Base-by-base conservation (phyloP, 2,329 filamentous ascomycete genomes). In the Ophiostoma himal-ulmi region DNA sequence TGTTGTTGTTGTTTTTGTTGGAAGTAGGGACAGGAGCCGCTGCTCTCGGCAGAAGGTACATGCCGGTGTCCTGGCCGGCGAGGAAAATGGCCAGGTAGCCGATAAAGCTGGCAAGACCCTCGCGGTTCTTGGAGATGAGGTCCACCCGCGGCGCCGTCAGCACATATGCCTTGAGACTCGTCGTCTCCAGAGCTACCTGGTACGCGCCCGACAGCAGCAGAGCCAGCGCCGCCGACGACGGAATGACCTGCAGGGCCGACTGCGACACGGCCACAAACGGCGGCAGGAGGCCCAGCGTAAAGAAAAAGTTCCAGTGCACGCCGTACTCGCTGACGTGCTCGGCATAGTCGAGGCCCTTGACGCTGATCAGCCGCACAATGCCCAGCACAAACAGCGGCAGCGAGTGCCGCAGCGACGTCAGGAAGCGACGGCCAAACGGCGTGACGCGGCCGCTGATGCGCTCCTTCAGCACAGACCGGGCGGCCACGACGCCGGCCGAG, bases 271-370 rank as follows among this genome's bases (percentile, higher is more conserved):
- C 93, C 69, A 96, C 89, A 76, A 96, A 96, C 0, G 94, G 94
- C 0, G 94, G 93, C 34, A 99, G 82, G 67, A 97, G 86, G 6
- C 89, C 94, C 11, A 99, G 84, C 0, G 95, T 99, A 81, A 98
- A 98, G 84, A 99, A 99, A 80, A 99, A 99, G 79, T 99, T 99
- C 95, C 95, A 99, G 79, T 99, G 95, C 11, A 99, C 92, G 62
- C 95, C 95, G 77, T 99, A 99, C 78, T 99, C 95, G 17, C 92
- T 93, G 71, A 97, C 93, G 81, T 99, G 95, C 79, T 99, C 95
- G 3, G 94, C 94, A 78, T 99, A 99, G 78, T 98, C 93, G 39
- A 97, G 83, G 7, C 92, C 92, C 81, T 99, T 99, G 77, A 98
- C 94, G 75, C 89, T 96, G 74, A 93, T 88, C 34, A 98, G 84